Conservation (phyloP, 352 stramenopile species). For the Pythium graminicola region DNA sequence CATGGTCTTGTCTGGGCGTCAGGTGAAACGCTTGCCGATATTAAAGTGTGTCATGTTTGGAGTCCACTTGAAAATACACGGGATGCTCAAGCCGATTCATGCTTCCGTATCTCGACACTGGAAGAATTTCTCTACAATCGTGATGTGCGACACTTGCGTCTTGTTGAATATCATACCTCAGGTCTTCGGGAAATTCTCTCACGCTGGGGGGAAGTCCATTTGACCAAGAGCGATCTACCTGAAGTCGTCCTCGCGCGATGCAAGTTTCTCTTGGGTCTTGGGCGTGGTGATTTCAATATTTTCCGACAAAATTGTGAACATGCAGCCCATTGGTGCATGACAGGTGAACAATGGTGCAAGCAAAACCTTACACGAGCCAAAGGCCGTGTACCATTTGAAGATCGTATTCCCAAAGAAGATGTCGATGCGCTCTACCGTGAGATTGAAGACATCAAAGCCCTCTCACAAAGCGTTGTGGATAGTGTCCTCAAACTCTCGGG, state of each 20-base stretch:
- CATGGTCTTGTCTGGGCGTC: slow-evolving; percentile 58
- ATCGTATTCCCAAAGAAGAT: too few relatives aligned
- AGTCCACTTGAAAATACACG: slow-evolving; percentile 49
- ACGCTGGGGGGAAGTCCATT: slow-evolving; percentile 56
- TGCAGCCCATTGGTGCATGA: slow-evolving; percentile 71
- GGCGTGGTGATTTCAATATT: slow-evolving; percentile 67
- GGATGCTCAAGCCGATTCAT: slow-evolving; percentile 56
- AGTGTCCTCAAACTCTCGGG: too few relatives aligned
- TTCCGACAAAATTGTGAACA: slow-evolving; percentile 71
- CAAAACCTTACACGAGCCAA: slow-evolving; percentile 51
- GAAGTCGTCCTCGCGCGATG: slow-evolving; percentile 66
- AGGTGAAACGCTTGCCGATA: slow-evolving; percentile 34
- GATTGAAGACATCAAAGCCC: slow-evolving; percentile 46
- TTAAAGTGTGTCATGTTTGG: slow-evolving; percentile 67
- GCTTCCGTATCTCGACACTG: slow-evolving; percentile 62
- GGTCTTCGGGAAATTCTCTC: slow-evolving; percentile 50
- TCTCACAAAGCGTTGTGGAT: too few relatives aligned
- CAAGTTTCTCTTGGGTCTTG: slow-evolving; percentile 53
- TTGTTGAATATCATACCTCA: slow-evolving; percentile 74
- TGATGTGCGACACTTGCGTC: slow-evolving; percentile 50
- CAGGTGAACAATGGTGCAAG: slow-evolving; percentile 67
- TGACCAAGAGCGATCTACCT: slow-evolving; percentile 48
- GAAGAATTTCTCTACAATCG: slow-evolving; percentile 60
- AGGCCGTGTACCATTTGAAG: slow-evolving; percentile 44
- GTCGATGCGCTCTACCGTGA: slow-evolving; percentile 22